Evolutionary conservation across 805 yeast genomes (phyloP), one percentile per base, ranked within the genome.

Genomic region (Wickerhamiella alocasiicola): DNA sequence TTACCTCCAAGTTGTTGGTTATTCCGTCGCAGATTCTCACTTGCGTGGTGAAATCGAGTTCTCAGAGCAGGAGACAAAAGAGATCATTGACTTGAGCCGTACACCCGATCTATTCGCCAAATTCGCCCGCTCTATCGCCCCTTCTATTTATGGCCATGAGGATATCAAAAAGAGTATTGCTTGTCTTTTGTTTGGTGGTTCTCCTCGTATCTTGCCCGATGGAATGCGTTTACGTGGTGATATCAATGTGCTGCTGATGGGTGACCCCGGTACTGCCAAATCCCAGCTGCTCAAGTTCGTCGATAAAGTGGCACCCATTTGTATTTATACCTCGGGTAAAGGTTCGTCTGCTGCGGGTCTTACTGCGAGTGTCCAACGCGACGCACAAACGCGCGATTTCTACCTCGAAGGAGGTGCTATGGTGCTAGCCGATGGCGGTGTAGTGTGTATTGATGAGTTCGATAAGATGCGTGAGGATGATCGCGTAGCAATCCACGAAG

Each of bases 341-440:
- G 99, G 99, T 55, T 88, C 98, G 0, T 88, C 97, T 9, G 99
- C 99, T 2, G 99, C 97, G 2, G 99, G 99, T 76, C 71, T 91
- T 61, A 91, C 99, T 2, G 98, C 98, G 0, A 80, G 94, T 13
- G 97, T 91, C 15, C 98, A 88, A 64, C 72, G 95, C 58, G 97
- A 91, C 59, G 70, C 83, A 1, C 39, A 46, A 4, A 81, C 95
- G 0, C 67, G 95, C 48, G 98, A 91, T 52, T 91, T 88, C 59
- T 88, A 82, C 59, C 66, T 91, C 41, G 99, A 91, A 70, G 98
- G 99, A 45, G 99, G 99, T 62, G 99, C 99, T 6, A 87, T 91
- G 96, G 98, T 91, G n/a, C 67, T 91, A 38, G 98, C 99, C 0
- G 98, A 91, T 64, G 97, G 97, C 29, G 99, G 99, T 49, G 96